Conservation (phyloP, 331 rosid species). For the Quercus phellos region DNA sequence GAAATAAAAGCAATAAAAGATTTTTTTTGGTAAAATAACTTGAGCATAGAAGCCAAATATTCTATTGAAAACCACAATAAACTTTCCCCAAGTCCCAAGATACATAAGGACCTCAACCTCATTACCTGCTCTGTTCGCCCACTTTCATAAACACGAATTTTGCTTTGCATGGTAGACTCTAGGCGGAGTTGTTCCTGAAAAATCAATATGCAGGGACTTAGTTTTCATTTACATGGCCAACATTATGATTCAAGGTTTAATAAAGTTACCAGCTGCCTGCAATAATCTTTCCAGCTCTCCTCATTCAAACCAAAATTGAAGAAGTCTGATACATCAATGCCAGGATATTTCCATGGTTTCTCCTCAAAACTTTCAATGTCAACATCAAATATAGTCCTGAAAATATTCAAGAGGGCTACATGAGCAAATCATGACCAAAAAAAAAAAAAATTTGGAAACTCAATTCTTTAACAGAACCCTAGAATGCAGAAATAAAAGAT, state of each 20-base stretch:
- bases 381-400: constrained; percentile 94
- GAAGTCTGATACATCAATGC: constrained; percentile 74
- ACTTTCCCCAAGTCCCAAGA: not conserved
- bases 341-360: constrained; percentile 88
- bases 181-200: constrained; percentile 91
- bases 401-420: constrained; percentile 22
- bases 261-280: constrained; percentile 87
- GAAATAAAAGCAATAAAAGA: not conserved
- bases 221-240: constrained; percentile 16
- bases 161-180: constrained; percentile 99
- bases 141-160: constrained; percentile 94
- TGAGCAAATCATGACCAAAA: constrained; percentile 4
- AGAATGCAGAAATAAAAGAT: constrained; percentile 2
- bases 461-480: not conserved
- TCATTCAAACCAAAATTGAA: constrained; percentile 94
- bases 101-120: not conserved
- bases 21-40: not conserved
- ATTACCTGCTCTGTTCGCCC: constrained; percentile 91
- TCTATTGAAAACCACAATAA: not conserved
- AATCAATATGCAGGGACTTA: constrained; percentile 16
- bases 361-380: constrained; percentile 89
- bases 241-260: constrained; percentile 2
- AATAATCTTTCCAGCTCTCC: constrained; percentile 94
- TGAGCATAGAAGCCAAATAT: not conserved
- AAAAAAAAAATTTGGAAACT: not conserved